Base-by-base conservation (phyloP, 805 yeast species). In the Cyberlindnera japonica region DNA sequence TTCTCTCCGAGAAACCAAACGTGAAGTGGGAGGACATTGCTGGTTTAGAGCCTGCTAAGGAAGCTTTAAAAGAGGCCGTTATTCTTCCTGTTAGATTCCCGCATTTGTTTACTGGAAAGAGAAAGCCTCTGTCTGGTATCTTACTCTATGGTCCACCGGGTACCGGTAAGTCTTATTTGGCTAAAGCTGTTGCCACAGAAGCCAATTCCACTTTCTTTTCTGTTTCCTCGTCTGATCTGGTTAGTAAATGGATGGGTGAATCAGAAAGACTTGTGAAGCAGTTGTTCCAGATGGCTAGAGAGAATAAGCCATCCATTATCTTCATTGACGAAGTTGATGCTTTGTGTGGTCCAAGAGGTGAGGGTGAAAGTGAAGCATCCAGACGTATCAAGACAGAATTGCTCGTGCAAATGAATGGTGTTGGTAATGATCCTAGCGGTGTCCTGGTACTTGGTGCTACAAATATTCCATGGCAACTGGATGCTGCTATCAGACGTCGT, bases 171-270 rank as follows among this genome's bases (percentile, higher is more conserved):
- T 91, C 98, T 2, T 93, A 82, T 58, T 68, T 93, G 44, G 99
- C 99, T 10, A 93, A 93, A 61, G 99, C 99, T 0, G 98, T 93
- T 8, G 99, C 99, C 19, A 93, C 99, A 0, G 99, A 93, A 57
- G 96, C 98, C 36, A 89, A 91, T 61, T 87, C 97, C 0, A 93
- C 99, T 0, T 93, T 93, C 55, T 93, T 93, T 65, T 85, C 96
- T 3, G 95, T 93, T 1, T 83, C 95, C n/a, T 88, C 96, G 0
- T 85, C 95, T 12, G 99, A 93, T 63, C 74, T 93, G 54, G 98
- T 93, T 3, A 83, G 95, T 50, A 93, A 93, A 63, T 93, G 99
- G 99, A 91, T 91, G 97, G 99, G 99, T 54, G 99, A 93, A 63
- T 82, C 95, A 19, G 99, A 93, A 64, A 79, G 98, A 63, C 75